These are phyloP conservation scores for Eragrostis curvula DNA, from an alignment of 176 grass and related monocot genomes.

Conservation along the genomic window DNA sequence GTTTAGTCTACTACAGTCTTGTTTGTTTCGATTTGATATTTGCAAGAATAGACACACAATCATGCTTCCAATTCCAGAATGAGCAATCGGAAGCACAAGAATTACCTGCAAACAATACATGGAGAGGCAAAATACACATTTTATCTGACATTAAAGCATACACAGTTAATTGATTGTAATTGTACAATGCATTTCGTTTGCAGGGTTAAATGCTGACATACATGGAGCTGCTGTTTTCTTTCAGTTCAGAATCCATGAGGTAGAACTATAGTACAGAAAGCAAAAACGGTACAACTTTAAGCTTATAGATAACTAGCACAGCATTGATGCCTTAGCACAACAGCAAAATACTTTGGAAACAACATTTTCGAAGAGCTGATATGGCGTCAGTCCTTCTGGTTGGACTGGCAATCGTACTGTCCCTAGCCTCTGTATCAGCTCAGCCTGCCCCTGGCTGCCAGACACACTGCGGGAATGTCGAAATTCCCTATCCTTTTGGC, in stretches of 20 bases:
- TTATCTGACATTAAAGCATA: not conserved
- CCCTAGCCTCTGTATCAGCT: not conserved
- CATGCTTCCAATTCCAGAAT: not conserved
- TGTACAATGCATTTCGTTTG: not conserved
- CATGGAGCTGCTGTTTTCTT: not conserved
- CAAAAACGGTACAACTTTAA: not conserved
- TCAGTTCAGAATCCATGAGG: not conserved
- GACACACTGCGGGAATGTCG: conserved; percentile 11
- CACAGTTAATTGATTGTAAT: not conserved
- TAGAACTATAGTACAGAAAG: not conserved
- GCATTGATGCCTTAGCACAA: not conserved
- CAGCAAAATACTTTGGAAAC: not conserved
- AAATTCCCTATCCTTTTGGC: conserved; percentile 38
- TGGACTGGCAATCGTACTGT: not conserved
- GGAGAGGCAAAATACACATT: not conserved
- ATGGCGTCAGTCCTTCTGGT: not conserved
- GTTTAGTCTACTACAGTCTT: not conserved
- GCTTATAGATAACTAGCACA: not conserved
- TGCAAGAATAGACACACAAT: not conserved
- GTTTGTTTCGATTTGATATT: not conserved
- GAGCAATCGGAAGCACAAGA: not conserved
- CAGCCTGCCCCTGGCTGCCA: not conserved
- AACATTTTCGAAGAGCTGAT: not conserved
- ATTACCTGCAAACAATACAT: too few species aligned
- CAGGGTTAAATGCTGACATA: not conserved